Base-by-base conservation (phyloP, 176 grass and related monocot species). In the Guadua angustifolia region DNA sequence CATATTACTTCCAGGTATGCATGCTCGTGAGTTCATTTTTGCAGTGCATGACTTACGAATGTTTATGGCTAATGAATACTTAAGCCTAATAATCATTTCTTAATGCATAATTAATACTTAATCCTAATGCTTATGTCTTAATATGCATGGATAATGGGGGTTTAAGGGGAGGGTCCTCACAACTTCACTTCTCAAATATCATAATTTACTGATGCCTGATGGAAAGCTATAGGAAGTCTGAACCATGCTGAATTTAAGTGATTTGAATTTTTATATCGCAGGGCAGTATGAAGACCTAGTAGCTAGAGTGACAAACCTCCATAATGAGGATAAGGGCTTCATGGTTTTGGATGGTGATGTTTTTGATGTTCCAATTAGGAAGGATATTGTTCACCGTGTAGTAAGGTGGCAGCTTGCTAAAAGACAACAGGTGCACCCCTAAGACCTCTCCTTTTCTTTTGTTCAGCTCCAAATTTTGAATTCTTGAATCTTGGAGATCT, bases 281-380 rank as follows among this genome's bases (percentile, higher is more conserved):
- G 88, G 93, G 49, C 82, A 95, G 79, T 94, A 89, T 77, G 93
- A 86, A 75, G 96, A 99, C 57, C 69, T 99, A 60, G 86, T 95
- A 26, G 80, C 93, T 55, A 88, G 85, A 79, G 86, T 94, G 16
- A 99, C 91, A 83, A 94, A 99, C 81, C 95, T 99, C 78, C 68
- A 91, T 74, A 85, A 83, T 19, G 96, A 95, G 77, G 91, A 95
- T 69, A 99, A 88, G 71, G 96, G 96, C 33, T 90, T 90, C 39
- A 92, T 99, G 89, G 88, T 94, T 89, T 94, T 99, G 81, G 89
- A 90, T 85, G 96, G 89, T 77, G 91, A 94, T 90, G 91, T 99
- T 86, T 99, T 99, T 62, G 81, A 99, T 85, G 89, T 95, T 45
- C 91, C 96, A 19, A 91, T 95, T 49, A 91, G 93, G 80, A 98